Evolutionary conservation across 2,329 filamentous ascomycete species (phyloP).

Genomic region (Exophiala aquamarina): DNA sequence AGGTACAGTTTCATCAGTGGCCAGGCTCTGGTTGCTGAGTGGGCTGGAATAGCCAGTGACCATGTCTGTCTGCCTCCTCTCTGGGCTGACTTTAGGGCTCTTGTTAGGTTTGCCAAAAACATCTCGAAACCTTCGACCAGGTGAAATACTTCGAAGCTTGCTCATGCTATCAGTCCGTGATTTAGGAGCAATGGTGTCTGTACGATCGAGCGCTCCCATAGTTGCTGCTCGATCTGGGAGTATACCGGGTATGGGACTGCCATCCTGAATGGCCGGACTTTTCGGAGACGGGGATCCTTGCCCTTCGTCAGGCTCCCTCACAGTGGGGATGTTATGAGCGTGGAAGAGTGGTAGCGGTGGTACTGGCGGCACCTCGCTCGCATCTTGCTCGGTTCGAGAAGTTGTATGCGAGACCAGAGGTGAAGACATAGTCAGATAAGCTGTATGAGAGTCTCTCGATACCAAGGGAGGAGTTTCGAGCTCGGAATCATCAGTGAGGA

Average conservation of each 20-base stretch:
- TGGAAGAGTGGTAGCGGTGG: conserved; percentile 19
- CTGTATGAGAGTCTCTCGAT: conserved; percentile 64
- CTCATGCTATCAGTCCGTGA: conserved; percentile 33
- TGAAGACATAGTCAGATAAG: conserved; percentile 68
- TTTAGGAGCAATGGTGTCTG: conserved; percentile 35
- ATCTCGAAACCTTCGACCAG: conserved; percentile 69
- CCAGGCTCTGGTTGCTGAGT: conserved; percentile 35
- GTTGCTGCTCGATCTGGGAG: conserved; percentile 20
- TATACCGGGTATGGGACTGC: not conserved
- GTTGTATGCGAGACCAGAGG: conserved; percentile 62
- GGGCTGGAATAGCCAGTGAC: conserved; percentile 10
- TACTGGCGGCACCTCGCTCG: conserved; percentile 31
- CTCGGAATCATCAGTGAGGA: conserved; percentile 26
- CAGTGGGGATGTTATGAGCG: conserved; percentile 16
- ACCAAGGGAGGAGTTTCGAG: conserved; percentile 46
- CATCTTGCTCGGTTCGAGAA: conserved; percentile 32
- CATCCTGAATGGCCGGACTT: conserved; percentile 2
- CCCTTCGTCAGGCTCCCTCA: conserved; percentile 13
- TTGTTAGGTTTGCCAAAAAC: conserved; percentile 63
- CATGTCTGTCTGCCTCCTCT: conserved; percentile 32
- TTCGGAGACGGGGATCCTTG: conserved; percentile 19
- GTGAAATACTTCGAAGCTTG: conserved; percentile 63
- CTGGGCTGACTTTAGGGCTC: conserved; percentile 49
- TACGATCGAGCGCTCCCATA: conserved; percentile 30
- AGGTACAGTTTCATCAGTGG: conserved; percentile 15